These are phyloP conservation scores for Arachis stenosperma DNA, from an alignment of 306 rosid genomes.

Conservation along the genomic window DNA sequence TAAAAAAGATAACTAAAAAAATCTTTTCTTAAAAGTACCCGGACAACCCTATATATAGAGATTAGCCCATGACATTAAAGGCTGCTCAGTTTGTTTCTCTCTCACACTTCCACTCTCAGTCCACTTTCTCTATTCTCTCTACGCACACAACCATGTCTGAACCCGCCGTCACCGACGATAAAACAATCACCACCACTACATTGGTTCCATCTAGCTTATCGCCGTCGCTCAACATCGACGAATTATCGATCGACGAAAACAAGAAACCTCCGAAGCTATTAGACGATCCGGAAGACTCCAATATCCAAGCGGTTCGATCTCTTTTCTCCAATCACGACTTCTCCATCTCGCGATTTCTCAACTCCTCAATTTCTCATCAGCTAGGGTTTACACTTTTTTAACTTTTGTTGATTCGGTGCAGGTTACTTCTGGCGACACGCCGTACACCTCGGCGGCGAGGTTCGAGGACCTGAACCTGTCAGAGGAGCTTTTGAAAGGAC, in stretches of 20 bases:
- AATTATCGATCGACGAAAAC: constrained; percentile 53
- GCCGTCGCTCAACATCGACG: constrained; percentile 47
- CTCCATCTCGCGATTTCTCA: background rate
- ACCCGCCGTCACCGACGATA: constrained; percentile 27
- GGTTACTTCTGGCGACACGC: constrained; percentile 77
- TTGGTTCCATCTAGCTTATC: constrained; percentile 23
- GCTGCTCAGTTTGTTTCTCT: background rate
- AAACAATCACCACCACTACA: constrained; percentile 12
- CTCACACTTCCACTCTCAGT: background rate
- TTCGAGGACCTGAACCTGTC: constrained; percentile 75
- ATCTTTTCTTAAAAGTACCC: no score
- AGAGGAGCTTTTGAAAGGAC: constrained; percentile 76
- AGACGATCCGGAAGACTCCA: constrained; percentile 84
- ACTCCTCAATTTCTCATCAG: background rate
- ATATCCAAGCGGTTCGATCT: constrained; percentile 62
- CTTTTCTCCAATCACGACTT: background rate
- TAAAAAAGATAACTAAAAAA: no score
- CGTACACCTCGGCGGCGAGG: constrained; percentile 75
- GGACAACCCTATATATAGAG: no score
- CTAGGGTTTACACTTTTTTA: background rate
- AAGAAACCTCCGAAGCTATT: constrained; percentile 44
- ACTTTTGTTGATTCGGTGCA: constrained; percentile 24
- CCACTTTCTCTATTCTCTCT: background rate
- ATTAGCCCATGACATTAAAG: no score
- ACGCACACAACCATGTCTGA: constrained; percentile 26